These are phyloP conservation scores for Malus domestica DNA, from an alignment of 306 rosid genomes.

Conservation along the genomic window DNA sequence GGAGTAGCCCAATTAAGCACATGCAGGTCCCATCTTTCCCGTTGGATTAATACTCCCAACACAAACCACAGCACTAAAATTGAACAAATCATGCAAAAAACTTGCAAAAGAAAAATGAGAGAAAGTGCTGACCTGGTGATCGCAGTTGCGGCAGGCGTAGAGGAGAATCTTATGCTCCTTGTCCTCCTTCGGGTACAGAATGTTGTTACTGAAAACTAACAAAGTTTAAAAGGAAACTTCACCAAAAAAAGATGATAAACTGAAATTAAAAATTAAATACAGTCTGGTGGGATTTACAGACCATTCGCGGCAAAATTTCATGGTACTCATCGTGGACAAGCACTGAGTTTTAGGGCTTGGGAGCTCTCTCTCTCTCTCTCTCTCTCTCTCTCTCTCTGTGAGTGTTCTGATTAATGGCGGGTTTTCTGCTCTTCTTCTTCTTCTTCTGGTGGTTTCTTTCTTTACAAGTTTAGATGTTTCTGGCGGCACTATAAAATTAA, in stretches of 20 bases:
- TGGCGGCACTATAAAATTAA: not conserved
- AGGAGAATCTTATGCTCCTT: constrained; percentile 70
- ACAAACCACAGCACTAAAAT: not conserved
- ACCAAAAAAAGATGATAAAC: not conserved
- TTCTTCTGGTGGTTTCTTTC: not conserved
- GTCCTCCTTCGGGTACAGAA: constrained; percentile 91
- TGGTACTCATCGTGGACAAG: constrained; percentile 70
- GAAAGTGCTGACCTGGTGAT: constrained; percentile 61
- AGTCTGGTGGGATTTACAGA: constrained; percentile 5
- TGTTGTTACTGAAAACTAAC: constrained; percentile 64
- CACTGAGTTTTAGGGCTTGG: not conserved
- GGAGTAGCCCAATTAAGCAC: no score
- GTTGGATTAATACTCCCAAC: no score
- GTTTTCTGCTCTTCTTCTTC: not conserved
- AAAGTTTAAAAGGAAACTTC: not conserved
- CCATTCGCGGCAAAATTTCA: constrained; percentile 99
- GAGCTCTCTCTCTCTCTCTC: no score
- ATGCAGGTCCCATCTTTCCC: no score
- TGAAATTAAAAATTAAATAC: not conserved
- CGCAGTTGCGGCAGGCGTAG: constrained; percentile 94
- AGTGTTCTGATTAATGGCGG: not conserved
- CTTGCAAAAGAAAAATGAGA: not conserved
- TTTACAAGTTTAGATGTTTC: not conserved
- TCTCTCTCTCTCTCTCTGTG: not conserved
- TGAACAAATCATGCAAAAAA: no score